A percentile compares a stretch with the other conserved stretches of the same genome.
phyloP scores from a whole-genome alignment of 768 basidiomycete species.

The Pisolithus orientalis region DNA sequence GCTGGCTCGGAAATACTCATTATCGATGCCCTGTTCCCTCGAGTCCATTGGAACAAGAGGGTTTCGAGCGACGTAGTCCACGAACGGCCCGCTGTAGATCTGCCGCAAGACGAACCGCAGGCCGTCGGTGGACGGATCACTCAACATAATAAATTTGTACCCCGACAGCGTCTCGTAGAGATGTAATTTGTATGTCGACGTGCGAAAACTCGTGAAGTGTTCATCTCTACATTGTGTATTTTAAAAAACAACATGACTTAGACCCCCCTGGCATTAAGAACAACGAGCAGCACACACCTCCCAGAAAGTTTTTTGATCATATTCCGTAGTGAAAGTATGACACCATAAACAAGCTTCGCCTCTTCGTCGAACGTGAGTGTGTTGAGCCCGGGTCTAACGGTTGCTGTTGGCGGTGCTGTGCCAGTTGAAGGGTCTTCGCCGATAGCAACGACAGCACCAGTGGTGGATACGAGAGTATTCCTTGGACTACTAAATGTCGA shows the following conservation, averaged over 20 bases:
- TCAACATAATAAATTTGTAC: conserved; percentile 94
- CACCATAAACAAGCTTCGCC: conserved; percentile 94
- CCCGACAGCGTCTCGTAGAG: conserved; percentile 87
- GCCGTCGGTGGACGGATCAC: conserved; percentile 79
- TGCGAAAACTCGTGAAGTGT: conserved; percentile 84
- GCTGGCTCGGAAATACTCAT: conserved; percentile 81
- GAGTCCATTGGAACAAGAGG: conserved; percentile 85
- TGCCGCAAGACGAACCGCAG: conserved; percentile 79
- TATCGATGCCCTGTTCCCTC: conserved; percentile 79
- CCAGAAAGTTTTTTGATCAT: conserved; percentile 94
- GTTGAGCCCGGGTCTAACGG: conserved; percentile 29
- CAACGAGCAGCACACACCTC: conserved; percentile 40
- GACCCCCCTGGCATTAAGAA: no score
- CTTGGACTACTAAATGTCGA: conserved; percentile 50
- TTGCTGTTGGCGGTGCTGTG: conserved; percentile 12
- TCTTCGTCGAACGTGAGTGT: conserved; percentile 93
- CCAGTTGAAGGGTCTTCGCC: conserved; percentile 35
- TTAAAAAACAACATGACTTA: neutral
- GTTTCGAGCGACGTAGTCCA: conserved; percentile 91
- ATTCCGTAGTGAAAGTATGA: conserved; percentile 83
- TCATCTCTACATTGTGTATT: conserved; percentile 60
- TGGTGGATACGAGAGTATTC: conserved; percentile 56
- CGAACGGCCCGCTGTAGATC: conserved; percentile 88
- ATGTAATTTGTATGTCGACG: conserved; percentile 90
- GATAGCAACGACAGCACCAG: conserved; percentile 65